Conservation (phyloP, 805 yeast species). For the Blastobotrys muscicola region DNA sequence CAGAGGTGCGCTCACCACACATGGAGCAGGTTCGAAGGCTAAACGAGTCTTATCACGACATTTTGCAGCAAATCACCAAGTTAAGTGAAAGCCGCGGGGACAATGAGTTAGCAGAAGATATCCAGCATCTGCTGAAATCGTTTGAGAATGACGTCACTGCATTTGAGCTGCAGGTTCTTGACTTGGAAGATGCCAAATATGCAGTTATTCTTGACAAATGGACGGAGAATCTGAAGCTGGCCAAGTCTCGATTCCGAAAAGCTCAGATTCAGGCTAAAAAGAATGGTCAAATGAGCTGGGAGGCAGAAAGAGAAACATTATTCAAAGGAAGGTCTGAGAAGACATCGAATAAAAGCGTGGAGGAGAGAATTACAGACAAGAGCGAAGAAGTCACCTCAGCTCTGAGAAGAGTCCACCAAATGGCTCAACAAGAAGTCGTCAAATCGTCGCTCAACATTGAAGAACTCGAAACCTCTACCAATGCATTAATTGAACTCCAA, state of each 20-base stretch:
- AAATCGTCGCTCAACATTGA: constrained; percentile 29
- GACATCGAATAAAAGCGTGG: constrained; percentile 7
- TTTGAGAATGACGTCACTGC: constrained; percentile 11
- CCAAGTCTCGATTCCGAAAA: constrained; percentile 11
- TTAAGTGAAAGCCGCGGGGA: constrained; percentile 9
- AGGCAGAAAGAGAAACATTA: constrained; percentile 13
- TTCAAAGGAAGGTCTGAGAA: constrained; percentile 9
- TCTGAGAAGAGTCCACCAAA: constrained; percentile 18
- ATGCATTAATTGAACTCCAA: constrained; percentile 25
- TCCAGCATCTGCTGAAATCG: constrained; percentile 11
- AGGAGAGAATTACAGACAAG: constrained; percentile 17
- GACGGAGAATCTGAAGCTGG: constrained; percentile 12
- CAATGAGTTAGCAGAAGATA: constrained; percentile 14
- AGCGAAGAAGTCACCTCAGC: constrained; percentile 19
- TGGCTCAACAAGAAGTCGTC: constrained; percentile 32
- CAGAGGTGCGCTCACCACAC: no score
- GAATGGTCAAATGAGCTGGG: constrained; percentile 12
- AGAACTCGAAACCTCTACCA: constrained; percentile 30
- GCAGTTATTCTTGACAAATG: constrained; percentile 14
- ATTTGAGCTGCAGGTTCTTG: constrained; percentile 7
- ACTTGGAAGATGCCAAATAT: constrained; percentile 3
- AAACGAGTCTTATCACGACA: constrained; percentile 9
- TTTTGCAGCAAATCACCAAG: constrained; percentile 12
- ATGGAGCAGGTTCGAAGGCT: constrained; percentile 1
- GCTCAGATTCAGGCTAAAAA: constrained; percentile 19